Percentiles rank a stretch among this genome's conserved stretches.
These are phyloP conservation scores for Solanum chilense DNA, from an alignment of 257 asterid genomes.

Conservation along the genomic window DNA sequence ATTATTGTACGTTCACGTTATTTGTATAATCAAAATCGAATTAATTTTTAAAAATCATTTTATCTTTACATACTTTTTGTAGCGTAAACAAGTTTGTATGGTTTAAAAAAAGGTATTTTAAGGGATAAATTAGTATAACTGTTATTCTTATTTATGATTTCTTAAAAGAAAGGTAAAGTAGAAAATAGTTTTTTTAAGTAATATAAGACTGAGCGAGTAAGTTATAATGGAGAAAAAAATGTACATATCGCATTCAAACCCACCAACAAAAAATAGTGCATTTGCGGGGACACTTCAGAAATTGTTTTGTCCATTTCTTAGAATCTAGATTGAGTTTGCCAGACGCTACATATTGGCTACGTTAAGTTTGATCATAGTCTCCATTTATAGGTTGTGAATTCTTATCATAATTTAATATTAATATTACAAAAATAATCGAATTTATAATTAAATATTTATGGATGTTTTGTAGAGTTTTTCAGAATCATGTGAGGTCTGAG, in stretches of 20 bases:
- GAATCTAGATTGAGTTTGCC: neutral
- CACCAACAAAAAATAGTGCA: neutral
- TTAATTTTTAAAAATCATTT: neutral
- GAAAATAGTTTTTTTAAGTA: too few species aligned
- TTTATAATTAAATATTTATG: neutral
- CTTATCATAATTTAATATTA: neutral
- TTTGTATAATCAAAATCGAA: neutral
- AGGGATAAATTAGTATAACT: neutral
- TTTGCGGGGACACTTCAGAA: conserved; percentile 1
- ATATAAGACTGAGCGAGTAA: neutral
- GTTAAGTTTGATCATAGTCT: neutral
- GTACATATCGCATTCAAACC: neutral
- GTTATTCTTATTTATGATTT: too few species aligned
- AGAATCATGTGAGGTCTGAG: neutral
- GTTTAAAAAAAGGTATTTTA: neutral
- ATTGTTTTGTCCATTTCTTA: neutral
- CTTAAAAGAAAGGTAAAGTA: too few species aligned
- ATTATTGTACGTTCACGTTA: neutral
- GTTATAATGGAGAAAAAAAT: conserved; percentile 4
- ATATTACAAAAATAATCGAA: too few species aligned
- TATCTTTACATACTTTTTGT: neutral
- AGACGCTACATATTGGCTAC: neutral
- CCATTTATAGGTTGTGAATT: neutral
- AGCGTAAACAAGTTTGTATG: neutral
- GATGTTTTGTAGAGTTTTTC: neutral